Conservation (phyloP, 495 filamentous ascomycete species). For the Darksidea phi region DNA sequence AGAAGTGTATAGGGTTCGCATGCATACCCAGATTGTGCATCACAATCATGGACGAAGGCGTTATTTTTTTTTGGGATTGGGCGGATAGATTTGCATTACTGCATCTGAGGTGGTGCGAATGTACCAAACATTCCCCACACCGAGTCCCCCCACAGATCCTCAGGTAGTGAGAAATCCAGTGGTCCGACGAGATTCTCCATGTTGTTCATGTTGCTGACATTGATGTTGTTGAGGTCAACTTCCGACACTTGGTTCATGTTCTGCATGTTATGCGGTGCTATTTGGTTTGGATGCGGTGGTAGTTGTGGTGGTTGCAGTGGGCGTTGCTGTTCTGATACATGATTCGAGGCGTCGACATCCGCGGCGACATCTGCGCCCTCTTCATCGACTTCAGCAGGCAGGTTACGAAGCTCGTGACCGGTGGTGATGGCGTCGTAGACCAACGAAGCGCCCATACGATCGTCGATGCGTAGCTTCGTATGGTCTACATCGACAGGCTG, state of each 20-base stretch:
- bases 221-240: too few relatives aligned
- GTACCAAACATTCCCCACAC: conserved; percentile 21
- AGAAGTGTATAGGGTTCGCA: too few relatives aligned
- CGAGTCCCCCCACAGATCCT: conserved; percentile 22
- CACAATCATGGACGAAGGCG: too few relatives aligned
- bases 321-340: too few relatives aligned
- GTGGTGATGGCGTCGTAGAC: conserved; percentile 11
- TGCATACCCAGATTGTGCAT: not conserved
- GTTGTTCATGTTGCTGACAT: not conserved
- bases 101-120: not conserved
- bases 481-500: conserved; percentile 11
- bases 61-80: too few relatives aligned
- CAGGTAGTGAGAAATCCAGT: conserved; percentile 16
- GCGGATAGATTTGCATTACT: not conserved
- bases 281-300: too few relatives aligned
- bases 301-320: too few relatives aligned
- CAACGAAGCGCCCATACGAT: conserved; percentile 10
- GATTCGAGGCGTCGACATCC: too few relatives aligned
- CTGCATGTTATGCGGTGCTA: too few relatives aligned
- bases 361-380: not conserved
- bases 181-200: not conserved
- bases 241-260: too few relatives aligned
- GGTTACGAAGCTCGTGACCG: conserved; percentile 8
- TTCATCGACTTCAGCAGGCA: conserved; percentile 4
- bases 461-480: conserved; percentile 14